Base-by-base conservation (phyloP, 1,284 basidiomycete genomes). In the Pyrrhoderma noxium region DNA sequence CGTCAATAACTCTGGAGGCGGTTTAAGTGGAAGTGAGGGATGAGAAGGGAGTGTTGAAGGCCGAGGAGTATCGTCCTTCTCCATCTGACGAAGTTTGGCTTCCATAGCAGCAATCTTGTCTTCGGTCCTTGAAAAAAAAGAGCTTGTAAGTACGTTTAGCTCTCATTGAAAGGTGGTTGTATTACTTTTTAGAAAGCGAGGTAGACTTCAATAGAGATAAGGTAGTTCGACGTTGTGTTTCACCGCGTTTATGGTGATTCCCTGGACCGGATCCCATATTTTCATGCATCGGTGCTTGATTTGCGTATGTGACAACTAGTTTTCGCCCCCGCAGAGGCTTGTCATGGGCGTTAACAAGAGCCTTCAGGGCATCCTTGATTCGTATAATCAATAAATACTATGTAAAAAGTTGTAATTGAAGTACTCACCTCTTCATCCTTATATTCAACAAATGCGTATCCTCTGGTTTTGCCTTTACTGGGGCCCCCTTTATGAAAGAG, bases 71-170 rank as follows among this genome's bases (percentile, higher is more conserved):
- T 52, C 52, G 9, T 65, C 63, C 49, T 70, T 66, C 58, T 82
- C 79, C 77, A 96, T 80, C 56, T 89, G 79, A 8, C 82, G 79
- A 18, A 98, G 73, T 66, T 98, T 98, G 3, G 94, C 94, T 66
- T 98, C 95, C 77, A 97, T 87, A 56, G 87, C 82, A 1, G 93
- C 92, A 59, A 98, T 98, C 69, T 96, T 96, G 57, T 84, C 83
- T 45, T 80, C 73, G 1, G 89, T 93, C 51, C 90, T 93, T 59
- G 35, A 56, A 40, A 36, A 14, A 11, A 7, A 36, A 14, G 9
- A 7, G 37, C 47, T 14, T 18, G 23, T 40, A 41, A 37, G 44
- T 34, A 35, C 42, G 53, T 9, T n/a, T 14, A 40, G 22, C 23
- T 8, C 22, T 46, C 1, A 42, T 14, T 39, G 7, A 5, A 14